Conservation (phyloP, 495 filamentous ascomycete species). For the Cetradonia linearis region DNA sequence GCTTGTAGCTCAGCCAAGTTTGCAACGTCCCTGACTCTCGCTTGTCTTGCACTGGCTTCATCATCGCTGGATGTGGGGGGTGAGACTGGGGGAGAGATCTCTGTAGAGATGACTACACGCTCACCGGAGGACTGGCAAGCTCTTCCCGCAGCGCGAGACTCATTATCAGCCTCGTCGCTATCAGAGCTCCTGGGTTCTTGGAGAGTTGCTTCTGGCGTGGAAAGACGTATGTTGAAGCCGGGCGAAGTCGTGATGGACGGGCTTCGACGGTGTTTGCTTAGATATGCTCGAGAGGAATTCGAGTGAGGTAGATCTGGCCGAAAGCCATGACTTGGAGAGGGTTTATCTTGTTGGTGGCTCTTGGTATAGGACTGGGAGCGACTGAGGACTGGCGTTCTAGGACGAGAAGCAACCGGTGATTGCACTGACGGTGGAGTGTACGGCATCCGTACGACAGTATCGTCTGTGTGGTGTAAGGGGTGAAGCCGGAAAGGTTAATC, state of each 20-base stretch:
- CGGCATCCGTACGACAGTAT: constrained; percentile 49
- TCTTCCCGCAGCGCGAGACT: constrained; percentile 68
- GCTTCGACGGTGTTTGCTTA: constrained; percentile 56
- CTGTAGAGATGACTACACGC: neutral
- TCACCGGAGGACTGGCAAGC: constrained; percentile 52
- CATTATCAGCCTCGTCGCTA: constrained; percentile 49
- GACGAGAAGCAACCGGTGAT: constrained; percentile 51
- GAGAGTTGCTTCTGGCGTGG: constrained; percentile 33
- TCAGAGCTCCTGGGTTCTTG: constrained; percentile 36
- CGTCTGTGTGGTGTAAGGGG: constrained; percentile 1
- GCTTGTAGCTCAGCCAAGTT: constrained; percentile 71
- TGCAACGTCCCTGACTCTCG: constrained; percentile 45
- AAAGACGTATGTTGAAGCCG: constrained; percentile 26
- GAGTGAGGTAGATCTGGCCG: constrained; percentile 58
- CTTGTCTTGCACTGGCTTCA: constrained; percentile 45
- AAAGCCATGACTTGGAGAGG: constrained; percentile 30
- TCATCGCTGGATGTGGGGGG: constrained; percentile 62
- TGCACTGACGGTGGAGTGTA: constrained; percentile 67
- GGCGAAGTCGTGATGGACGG: constrained; percentile 43
- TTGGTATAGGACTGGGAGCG: constrained; percentile 20
- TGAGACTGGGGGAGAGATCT: constrained; percentile 34
- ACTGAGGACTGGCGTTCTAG: constrained; percentile 27
- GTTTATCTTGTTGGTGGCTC: constrained; percentile 17
- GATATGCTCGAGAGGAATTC: constrained; percentile 65
- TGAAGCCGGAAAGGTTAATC: neutral